Evolutionary conservation across 345 rosid species (phyloP), one percentile per base, ranked within the genome.

Genomic region (Aquilaria yunnanensis): DNA sequence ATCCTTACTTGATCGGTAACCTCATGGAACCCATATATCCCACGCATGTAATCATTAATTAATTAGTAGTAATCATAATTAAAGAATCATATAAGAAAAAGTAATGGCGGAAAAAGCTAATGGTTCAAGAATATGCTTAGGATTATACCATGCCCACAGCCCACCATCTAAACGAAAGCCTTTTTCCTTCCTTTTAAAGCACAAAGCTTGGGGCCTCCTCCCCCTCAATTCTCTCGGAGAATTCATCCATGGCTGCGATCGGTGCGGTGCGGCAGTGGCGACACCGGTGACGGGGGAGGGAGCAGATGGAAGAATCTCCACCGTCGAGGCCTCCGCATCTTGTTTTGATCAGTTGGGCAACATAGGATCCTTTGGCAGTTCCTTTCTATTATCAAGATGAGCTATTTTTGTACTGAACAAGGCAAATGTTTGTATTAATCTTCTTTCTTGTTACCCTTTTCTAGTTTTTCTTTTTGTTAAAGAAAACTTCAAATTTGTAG

Each of bases 41-140:
- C 32, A 6, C 32, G 12, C 32, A 57, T 32, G 13, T 6, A 9
- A 49, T 54, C 29, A 32, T 34, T 23, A 23, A 23, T 23, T 23
- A 23, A 23, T 23, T 23, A 23, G 23, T 60, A 30, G 32, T 47
- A 47, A 48, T n/a, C 3, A 48, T 2, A 61, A 48, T 3, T 32
- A 48, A 32, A 61, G 47, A 31, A 31, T 55, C 33, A 51, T 43
- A 59, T 4, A 2, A 52, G 12, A 14, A 11, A 41, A 41, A 50
- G 4, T 14, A 23, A 66, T 46, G 45, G 63, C 47, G 30, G 54
- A 63, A 11, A 46, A 56, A 63, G 75, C 50, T 67, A 60, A 71
- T 71, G 79, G 67, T 64, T 43, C 13, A 56, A 56, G 79, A 69
- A 75, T 67, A 75, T 75, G 79, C 79, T 71, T 56, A 23, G 58